These are phyloP conservation scores for Pseudohyphozyma bogoriensis DNA, from an alignment of 768 basidiomycete species.

Conservation along the genomic window DNA sequence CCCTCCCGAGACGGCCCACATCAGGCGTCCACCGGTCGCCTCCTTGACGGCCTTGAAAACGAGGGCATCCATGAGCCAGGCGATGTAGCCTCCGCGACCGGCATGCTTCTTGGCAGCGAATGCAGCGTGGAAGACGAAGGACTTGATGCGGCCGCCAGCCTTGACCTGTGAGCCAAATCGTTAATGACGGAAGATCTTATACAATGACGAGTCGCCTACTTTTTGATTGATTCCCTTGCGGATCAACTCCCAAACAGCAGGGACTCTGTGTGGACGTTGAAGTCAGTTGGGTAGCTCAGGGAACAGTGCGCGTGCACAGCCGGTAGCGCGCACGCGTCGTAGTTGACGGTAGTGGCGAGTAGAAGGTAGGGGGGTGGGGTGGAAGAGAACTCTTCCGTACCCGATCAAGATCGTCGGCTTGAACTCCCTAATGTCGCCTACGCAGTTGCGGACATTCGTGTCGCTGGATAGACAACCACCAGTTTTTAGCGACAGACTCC, in stretches of 20 bases:
- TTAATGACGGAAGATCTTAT: too few relatives aligned
- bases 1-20: conserved; percentile 67
- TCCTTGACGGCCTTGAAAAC: conserved; percentile 66
- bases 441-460: conserved; percentile 47
- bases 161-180: conserved; percentile 69
- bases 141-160: conserved; percentile 54
- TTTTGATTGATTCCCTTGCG: conserved; percentile 95
- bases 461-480: too few relatives aligned
- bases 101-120: conserved; percentile 58
- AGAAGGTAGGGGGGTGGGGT: not conserved
- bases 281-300: not conserved
- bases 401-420: conserved; percentile 70
- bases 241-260: conserved; percentile 93
- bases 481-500: too few relatives aligned
- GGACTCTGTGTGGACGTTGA: conserved; percentile 55
- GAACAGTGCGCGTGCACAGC: too few relatives aligned
- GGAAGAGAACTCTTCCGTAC: too few relatives aligned
- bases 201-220: too few relatives aligned
- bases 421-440: conserved; percentile 78
- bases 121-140: conserved; percentile 68
- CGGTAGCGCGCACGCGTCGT: too few relatives aligned
- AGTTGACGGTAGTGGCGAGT: too few relatives aligned
- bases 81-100: conserved; percentile 52
- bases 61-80: conserved; percentile 52
- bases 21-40: conserved; percentile 81